phyloP scores from a whole-genome alignment of 495 filamentous ascomycete species.

The Lophium mytilinum region DNA sequence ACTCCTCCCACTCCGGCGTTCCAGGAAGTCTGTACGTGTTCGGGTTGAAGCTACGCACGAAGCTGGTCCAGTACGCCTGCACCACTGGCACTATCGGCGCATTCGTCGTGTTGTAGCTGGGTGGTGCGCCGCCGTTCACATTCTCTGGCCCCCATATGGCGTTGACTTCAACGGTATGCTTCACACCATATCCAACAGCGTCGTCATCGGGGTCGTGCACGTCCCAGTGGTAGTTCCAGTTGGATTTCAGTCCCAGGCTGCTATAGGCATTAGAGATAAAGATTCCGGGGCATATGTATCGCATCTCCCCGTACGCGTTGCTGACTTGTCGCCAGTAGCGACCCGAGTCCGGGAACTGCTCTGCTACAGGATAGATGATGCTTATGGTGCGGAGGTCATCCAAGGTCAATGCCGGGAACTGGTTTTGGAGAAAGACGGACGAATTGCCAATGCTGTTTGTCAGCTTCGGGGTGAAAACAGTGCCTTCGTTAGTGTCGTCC shows the following conservation, averaged over 20 bases:
- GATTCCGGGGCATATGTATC: conserved; percentile 61
- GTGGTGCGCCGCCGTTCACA: conserved; percentile 37
- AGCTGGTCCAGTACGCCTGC: conserved; percentile 30
- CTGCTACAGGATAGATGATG: conserved; percentile 47
- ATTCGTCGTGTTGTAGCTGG: conserved; percentile 44
- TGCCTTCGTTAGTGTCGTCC: conserved; percentile 63
- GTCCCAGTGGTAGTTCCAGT: conserved; percentile 60
- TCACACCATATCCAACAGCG: conserved; percentile 47
- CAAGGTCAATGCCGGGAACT: conserved; percentile 52
- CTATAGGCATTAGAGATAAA: conserved; percentile 44
- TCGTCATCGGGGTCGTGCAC: conserved; percentile 45
- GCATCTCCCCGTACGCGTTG: conserved; percentile 59
- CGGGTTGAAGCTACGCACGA: conserved; percentile 25
- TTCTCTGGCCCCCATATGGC: conserved; percentile 53
- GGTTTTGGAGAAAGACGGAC: conserved; percentile 49
- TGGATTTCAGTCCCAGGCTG: conserved; percentile 29
- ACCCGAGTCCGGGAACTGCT: conserved; percentile 39
- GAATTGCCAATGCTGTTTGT: conserved; percentile 40
- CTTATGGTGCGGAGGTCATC: conserved; percentile 49
- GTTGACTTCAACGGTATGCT: conserved; percentile 53
- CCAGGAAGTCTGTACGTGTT: conserved; percentile 17
- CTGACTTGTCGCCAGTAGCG: conserved; percentile 51
- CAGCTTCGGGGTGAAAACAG: conserved; percentile 48
- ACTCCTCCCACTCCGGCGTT: conserved; percentile 29
- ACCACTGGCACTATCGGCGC: conserved; percentile 20